Percentiles rank a stretch among this genome's conserved stretches.
phyloP scores from a whole-genome alignment of 2,329 filamentous ascomycete genomes.

The Metarhizium album region DNA sequence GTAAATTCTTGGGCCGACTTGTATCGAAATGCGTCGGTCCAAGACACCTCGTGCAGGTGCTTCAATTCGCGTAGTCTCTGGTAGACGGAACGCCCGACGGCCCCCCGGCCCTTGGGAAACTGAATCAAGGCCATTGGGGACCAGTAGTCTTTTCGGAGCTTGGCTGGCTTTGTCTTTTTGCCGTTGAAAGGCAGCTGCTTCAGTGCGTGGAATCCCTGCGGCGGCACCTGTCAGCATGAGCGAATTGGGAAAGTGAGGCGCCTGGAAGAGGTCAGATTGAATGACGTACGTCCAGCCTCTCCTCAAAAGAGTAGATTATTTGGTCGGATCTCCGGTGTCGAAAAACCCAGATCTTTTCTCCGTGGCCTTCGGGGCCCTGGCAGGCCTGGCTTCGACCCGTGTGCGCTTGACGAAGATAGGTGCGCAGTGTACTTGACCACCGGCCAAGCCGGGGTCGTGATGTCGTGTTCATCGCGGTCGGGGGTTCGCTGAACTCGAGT shows the following conservation, averaged over 20 bases:
- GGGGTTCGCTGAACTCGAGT: not conserved
- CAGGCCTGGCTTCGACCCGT: slow-evolving; percentile 15
- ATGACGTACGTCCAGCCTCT: slow-evolving; percentile 33
- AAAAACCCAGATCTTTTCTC: slow-evolving; percentile 48
- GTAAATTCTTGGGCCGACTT: slow-evolving; percentile 25
- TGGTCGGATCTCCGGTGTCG: slow-evolving; percentile 38
- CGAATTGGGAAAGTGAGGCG: too few species aligned
- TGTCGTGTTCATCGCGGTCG: slow-evolving; percentile 26
- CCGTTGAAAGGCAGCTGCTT: slow-evolving; percentile 54
- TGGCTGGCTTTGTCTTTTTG: slow-evolving; percentile 54
- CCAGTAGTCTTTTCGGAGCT: slow-evolving; percentile 60
- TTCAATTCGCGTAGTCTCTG: slow-evolving; percentile 56
- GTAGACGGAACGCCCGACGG: slow-evolving; percentile 47
- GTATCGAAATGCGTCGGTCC: slow-evolving; percentile 38
- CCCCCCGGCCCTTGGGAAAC: slow-evolving; percentile 41
- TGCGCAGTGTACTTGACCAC: slow-evolving; percentile 31
- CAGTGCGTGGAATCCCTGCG: slow-evolving; percentile 32
- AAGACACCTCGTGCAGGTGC: slow-evolving; percentile 50
- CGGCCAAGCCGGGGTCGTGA: slow-evolving; percentile 25
- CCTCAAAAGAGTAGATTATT: slow-evolving; percentile 40
- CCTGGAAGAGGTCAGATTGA: not conserved
- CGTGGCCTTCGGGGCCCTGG: slow-evolving; percentile 30
- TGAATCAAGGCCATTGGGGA: slow-evolving; percentile 47
- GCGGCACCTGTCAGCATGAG: too few species aligned
- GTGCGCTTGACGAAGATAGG: slow-evolving; percentile 30